phyloP scores from a whole-genome alignment of 306 rosid species.

The Nissolia schottii region DNA sequence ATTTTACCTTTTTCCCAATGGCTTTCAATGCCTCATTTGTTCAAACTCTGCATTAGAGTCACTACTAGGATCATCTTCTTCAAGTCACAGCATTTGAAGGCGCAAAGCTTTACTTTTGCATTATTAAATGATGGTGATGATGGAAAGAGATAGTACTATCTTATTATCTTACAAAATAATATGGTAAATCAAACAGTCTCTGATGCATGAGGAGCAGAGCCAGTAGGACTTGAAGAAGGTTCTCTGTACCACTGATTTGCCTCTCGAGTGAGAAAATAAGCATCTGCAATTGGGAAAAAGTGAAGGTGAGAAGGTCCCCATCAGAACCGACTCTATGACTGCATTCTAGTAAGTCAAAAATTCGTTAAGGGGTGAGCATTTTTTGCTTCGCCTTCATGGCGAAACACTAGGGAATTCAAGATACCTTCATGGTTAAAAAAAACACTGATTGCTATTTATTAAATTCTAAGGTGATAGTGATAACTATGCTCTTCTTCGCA shows the following conservation, averaged over 20 bases:
- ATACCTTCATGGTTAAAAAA: not conserved
- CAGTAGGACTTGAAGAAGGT: constrained; percentile 57
- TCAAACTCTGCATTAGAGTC: not conserved
- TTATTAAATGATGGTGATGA: not conserved
- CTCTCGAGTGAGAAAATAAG: constrained; percentile 77
- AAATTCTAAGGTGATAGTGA: not conserved
- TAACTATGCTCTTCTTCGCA: not conserved
- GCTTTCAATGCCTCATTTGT: not conserved
- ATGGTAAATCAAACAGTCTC: constrained; percentile 21
- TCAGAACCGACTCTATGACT: constrained; percentile 1
- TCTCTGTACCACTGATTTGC: constrained; percentile 77
- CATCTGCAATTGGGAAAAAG: constrained; percentile 57
- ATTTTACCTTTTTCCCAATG: too few species aligned
- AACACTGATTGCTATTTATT: not conserved
- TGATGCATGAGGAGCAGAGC: constrained; percentile 30
- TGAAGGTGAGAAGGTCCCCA: not conserved
- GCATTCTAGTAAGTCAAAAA: not conserved
- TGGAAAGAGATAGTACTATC: not conserved
- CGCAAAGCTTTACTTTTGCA: not conserved
- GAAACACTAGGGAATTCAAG: not conserved
- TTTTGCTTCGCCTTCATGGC: not conserved
- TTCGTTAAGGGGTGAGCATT: not conserved
- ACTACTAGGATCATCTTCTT: not conserved
- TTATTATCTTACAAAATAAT: constrained; percentile 5
- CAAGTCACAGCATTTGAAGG: not conserved